Evolutionary conservation across 1,284 basidiomycete species (phyloP).

Genomic region (Ceratobasidium sp.): DNA sequence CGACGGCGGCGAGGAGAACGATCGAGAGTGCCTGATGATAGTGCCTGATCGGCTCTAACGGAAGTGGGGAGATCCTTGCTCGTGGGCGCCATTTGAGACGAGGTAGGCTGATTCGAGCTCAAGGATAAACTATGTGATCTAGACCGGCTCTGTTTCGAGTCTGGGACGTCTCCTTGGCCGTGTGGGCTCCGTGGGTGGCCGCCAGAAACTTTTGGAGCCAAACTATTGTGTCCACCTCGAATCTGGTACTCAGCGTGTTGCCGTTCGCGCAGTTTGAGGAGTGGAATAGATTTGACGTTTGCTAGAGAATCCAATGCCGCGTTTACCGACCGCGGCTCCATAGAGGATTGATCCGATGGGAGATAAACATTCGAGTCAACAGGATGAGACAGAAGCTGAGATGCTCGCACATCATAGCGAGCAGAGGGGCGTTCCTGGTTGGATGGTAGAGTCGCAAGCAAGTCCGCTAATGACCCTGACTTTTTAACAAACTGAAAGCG

Average conservation of each 20-base stretch:
- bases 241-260: slow-evolving; percentile 15
- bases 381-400: not conserved
- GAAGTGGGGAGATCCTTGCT: not conserved
- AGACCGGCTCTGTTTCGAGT: not conserved
- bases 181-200: not conserved
- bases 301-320: slow-evolving; percentile 3
- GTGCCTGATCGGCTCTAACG: not conserved
- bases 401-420: not conserved
- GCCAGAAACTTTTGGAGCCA: too few species aligned
- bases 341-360: not conserved
- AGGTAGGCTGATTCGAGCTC: not conserved
- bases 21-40: not conserved
- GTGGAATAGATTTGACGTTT: slow-evolving; percentile 37
- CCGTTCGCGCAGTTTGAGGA: slow-evolving; percentile 37
- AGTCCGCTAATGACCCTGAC: slow-evolving; percentile 1
- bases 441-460: slow-evolving; percentile 1
- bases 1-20: slow-evolving; percentile 25
- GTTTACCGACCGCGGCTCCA: not conserved
- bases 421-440: not conserved
- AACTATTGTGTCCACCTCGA: not conserved
- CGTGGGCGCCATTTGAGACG: not conserved
- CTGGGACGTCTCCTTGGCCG: not conserved
- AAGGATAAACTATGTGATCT: not conserved
- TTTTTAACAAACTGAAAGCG: slow-evolving; percentile 12
- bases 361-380: not conserved